phyloP scores from a whole-genome alignment of 371 early-diverging fungal species.

The Umbelopsis sp. region DNA sequence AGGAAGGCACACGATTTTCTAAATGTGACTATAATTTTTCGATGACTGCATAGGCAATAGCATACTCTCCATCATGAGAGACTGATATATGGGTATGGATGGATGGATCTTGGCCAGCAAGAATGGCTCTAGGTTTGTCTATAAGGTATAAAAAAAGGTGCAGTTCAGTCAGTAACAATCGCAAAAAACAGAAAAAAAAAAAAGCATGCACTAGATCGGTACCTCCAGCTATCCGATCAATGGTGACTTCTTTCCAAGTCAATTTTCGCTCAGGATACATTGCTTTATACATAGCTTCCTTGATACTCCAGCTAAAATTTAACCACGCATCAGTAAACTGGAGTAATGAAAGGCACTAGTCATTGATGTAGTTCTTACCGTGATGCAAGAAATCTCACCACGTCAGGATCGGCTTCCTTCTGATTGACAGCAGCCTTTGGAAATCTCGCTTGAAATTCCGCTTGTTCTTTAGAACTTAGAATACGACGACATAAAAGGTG shows the following conservation, averaged over 20 bases:
- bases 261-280: slow-evolving; percentile 58
- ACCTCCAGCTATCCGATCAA: slow-evolving; percentile 42
- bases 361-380: slow-evolving; percentile 29
- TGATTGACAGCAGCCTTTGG: not conserved
- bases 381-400: slow-evolving; percentile 38
- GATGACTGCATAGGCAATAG: slow-evolving; percentile 64
- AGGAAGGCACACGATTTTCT: not conserved
- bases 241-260: slow-evolving; percentile 69
- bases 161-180: not conserved
- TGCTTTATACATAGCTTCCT: slow-evolving; percentile 74
- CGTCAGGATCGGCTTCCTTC: slow-evolving; percentile 11
- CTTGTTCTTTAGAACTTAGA: slow-evolving; percentile 39
- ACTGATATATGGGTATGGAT: slow-evolving; percentile 54
- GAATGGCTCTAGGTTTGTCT: not conserved
- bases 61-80: slow-evolving; percentile 72
- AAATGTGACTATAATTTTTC: slow-evolving; percentile 32
- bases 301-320: slow-evolving; percentile 61
- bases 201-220: not conserved
- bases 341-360: no score
- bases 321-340: no score
- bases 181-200: no score
- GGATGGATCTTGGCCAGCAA: slow-evolving; percentile 2
- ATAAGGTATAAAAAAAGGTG: not conserved
- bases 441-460: slow-evolving; percentile 32
- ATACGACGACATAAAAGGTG: slow-evolving; percentile 46